phyloP scores from a whole-genome alignment of 768 basidiomycete genomes.

The Rhizopogon rudus region DNA sequence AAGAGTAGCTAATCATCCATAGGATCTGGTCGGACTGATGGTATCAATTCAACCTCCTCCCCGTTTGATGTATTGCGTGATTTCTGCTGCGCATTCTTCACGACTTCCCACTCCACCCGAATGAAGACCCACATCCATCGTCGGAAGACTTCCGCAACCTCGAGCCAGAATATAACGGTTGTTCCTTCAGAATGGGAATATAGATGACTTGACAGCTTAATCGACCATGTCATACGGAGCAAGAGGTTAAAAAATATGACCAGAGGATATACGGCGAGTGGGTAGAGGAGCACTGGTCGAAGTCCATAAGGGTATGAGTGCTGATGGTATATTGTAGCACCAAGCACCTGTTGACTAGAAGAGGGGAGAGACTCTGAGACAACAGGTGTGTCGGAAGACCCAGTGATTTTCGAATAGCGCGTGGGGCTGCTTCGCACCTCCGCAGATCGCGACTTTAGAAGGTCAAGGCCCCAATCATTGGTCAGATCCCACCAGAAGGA shows the following conservation, averaged over 20 bases:
- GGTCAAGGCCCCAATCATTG: slow-evolving; percentile 92
- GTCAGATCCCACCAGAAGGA: slow-evolving; percentile 99
- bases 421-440: slow-evolving; percentile 29
- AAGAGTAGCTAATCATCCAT: slow-evolving; percentile 9
- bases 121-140: slow-evolving; percentile 99
- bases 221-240: slow-evolving; percentile 89
- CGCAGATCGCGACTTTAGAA: slow-evolving; percentile 44
- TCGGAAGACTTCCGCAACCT: slow-evolving; percentile 83
- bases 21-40: slow-evolving; percentile 9
- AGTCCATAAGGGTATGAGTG: slow-evolving; percentile 61
- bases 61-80: slow-evolving; percentile 1
- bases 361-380: slow-evolving; percentile 15
- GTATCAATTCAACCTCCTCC: slow-evolving; percentile 12
- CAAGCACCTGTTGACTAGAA: slow-evolving; percentile 1
- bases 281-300: slow-evolving; percentile 70
- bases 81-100: slow-evolving; percentile 44
- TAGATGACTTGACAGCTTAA: slow-evolving; percentile 85
- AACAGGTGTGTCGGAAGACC: slow-evolving; percentile 8
- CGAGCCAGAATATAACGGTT: slow-evolving; percentile 81
- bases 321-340: slow-evolving; percentile 13
- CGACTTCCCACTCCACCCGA: slow-evolving; percentile 93
- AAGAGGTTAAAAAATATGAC: slow-evolving; percentile 79
- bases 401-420: slow-evolving; percentile 33
- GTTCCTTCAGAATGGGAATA: slow-evolving; percentile 77
- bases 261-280: slow-evolving; percentile 80